Conservation (phyloP, 1,139 yeast genomes). For the Hansenula sp. region DNA sequence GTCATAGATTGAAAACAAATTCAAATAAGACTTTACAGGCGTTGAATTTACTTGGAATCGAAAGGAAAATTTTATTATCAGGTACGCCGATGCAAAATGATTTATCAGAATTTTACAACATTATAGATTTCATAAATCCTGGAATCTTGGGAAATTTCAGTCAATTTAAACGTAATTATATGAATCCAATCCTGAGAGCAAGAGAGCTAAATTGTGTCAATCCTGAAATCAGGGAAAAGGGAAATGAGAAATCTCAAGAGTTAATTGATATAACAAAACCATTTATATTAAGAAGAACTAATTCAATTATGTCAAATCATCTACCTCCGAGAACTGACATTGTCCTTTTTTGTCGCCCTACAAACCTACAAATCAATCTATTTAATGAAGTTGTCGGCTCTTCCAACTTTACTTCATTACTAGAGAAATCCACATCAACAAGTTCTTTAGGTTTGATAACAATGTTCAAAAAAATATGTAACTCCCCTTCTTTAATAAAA, state of each 20-base stretch:
- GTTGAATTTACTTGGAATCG: conserved; percentile 51
- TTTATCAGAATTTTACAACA: conserved; percentile 74
- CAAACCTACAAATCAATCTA: conserved; percentile 50
- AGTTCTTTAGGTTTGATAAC: conserved; percentile 69
- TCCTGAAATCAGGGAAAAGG: conserved; percentile 44
- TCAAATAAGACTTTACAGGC: conserved; percentile 68
- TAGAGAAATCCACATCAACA: conserved; percentile 24
- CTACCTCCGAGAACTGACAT: conserved; percentile 77
- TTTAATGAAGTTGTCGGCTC: conserved; percentile 51
- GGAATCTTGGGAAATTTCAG: conserved; percentile 66
- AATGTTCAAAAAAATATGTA: conserved; percentile 75
- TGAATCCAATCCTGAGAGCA: conserved; percentile 69
- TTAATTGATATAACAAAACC: conserved; percentile 58
- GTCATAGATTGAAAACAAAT: conserved; percentile 76
- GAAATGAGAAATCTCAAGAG: conserved; percentile 58
- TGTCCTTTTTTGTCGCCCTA: conserved; percentile 78
- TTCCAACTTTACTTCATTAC: conserved; percentile 31
- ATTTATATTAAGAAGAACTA: conserved; percentile 76
- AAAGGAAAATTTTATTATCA: conserved; percentile 61
- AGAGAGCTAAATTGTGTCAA: conserved; percentile 69
- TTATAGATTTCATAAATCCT: conserved; percentile 82
- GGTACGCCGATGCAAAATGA: conserved; percentile 98
- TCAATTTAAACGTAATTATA: conserved; percentile 61
- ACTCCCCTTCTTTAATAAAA: conserved; percentile 64
- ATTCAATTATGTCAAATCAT: conserved; percentile 56